Conservation (phyloP, 306 rosid genomes). For the Cicer pinnatifidum region DNA sequence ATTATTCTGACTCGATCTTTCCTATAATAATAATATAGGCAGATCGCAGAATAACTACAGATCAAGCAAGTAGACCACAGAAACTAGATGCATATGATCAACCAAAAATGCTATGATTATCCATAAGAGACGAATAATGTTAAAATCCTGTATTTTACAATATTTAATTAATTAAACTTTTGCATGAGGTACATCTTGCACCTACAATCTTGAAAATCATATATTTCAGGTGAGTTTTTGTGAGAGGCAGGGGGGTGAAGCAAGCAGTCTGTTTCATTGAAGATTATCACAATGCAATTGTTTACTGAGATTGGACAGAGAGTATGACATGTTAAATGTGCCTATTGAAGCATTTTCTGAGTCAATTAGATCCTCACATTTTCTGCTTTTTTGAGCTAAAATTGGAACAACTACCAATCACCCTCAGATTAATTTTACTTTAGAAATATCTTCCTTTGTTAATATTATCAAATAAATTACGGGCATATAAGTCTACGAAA, state of each 20-base stretch:
- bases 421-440: constrained; percentile 13
- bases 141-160: constrained; percentile 19
- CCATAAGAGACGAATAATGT: constrained; percentile 4
- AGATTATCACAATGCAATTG: constrained; percentile 25
- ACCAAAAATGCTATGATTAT: constrained; percentile 8
- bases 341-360: neutral
- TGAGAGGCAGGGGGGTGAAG: neutral
- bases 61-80: neutral
- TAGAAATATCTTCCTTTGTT: constrained; percentile 4
- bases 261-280: neutral
- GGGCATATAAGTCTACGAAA: constrained; percentile 11
- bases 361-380: constrained; percentile 15
- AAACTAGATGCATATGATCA: constrained; percentile 20
- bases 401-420: neutral
- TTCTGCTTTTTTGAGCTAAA: constrained; percentile 16
- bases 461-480: constrained; percentile 16
- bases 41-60: neutral
- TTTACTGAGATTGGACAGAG: constrained; percentile 8
- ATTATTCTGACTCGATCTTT: constrained; percentile 1
- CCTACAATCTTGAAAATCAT: neutral
- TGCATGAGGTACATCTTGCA: constrained; percentile 10
- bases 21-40: constrained; percentile 15
- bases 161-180: constrained; percentile 3
- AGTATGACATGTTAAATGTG: constrained; percentile 15
- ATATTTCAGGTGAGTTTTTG: neutral